These are phyloP conservation scores for Alternaria consortialis DNA, from an alignment of 2,329 filamentous ascomycete species.

Conservation along the genomic window DNA sequence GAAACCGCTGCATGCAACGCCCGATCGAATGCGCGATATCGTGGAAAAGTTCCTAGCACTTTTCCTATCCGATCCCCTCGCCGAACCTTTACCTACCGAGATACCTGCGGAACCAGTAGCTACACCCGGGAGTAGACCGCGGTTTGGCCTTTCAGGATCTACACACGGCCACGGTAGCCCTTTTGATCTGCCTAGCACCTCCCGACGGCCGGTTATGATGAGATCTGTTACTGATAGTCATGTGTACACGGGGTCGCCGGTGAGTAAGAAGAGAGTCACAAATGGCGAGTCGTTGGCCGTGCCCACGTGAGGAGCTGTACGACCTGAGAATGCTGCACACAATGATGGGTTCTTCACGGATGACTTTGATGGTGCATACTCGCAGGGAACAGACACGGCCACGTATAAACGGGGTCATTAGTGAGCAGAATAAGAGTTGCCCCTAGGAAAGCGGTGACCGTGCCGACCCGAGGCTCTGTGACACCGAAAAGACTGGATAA, in stretches of 20 bases:
- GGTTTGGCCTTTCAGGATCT: constrained; percentile 28
- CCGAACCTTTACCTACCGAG: constrained; percentile 26
- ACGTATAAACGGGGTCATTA: too few species aligned
- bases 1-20: constrained; percentile 50
- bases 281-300: neutral
- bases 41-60: constrained; percentile 58
- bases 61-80: constrained; percentile 58
- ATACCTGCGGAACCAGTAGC: constrained; percentile 26
- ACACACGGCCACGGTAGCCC: constrained; percentile 39
- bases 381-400: neutral
- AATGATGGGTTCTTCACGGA: neutral
- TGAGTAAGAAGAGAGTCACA: constrained; percentile 27
- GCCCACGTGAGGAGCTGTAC: constrained; percentile 4
- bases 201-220: constrained; percentile 22
- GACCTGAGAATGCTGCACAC: neutral
- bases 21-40: constrained; percentile 56
- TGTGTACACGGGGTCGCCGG: constrained; percentile 35
- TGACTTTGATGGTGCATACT: neutral
- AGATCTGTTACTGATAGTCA: constrained; percentile 28
- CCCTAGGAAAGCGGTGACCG: too few species aligned
- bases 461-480: too few species aligned
- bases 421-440: too few species aligned
- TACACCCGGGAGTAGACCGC: constrained; percentile 41
- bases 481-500: too few species aligned
- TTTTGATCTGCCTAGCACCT: constrained; percentile 46